Conservation (phyloP, 345 rosid species). For the Salix viminalis region DNA sequence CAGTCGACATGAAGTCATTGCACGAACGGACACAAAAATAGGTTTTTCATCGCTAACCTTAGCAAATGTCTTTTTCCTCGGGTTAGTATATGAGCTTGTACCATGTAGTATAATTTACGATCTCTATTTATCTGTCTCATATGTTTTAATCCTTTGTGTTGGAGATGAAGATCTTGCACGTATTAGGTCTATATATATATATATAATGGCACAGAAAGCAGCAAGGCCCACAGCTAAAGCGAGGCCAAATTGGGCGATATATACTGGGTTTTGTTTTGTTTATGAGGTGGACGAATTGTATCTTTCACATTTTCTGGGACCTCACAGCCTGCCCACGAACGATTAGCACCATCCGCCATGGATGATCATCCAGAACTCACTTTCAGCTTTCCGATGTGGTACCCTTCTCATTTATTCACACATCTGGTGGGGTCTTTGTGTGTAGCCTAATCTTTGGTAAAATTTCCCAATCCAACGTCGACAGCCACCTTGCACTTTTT, state of each 20-base stretch:
- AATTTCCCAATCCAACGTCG: not conserved
- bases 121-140: conserved; percentile 11
- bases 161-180: conserved; percentile 16
- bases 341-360: not conserved
- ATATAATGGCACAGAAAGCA: not conserved
- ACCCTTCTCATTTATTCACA: conserved; percentile 2
- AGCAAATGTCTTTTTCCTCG: not conserved
- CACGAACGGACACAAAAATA: no score
- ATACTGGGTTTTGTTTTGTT: not conserved
- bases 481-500: not conserved
- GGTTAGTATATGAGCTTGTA: not conserved
- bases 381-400: conserved; percentile 32
- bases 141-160: not conserved
- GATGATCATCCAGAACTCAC: conserved; percentile 9
- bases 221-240: not conserved
- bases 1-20: not conserved
- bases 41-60: not conserved
- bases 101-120: not conserved
- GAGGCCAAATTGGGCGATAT: not conserved
- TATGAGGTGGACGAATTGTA: conserved; percentile 10
- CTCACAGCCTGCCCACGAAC: not conserved
- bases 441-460: not conserved
- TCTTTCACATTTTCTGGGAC: conserved; percentile 13
- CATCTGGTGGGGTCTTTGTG: conserved; percentile 22
- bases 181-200: not conserved